Evolutionary conservation across 2,329 filamentous ascomycete genomes (phyloP).

Genomic region (Cadophora malorum): DNA sequence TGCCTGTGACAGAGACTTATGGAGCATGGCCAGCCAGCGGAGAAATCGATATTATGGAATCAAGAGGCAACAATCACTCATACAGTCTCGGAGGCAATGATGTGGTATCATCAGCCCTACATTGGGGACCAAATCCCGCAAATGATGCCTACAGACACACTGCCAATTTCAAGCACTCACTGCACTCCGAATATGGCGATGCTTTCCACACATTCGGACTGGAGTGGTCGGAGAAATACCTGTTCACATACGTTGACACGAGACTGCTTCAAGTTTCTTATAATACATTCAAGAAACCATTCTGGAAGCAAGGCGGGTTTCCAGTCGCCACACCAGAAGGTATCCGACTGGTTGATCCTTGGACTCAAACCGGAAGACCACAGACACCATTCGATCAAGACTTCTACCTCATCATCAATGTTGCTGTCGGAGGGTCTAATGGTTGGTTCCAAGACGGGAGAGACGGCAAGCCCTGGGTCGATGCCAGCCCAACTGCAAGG

Average conservation of each 20-base stretch:
- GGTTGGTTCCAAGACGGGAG: slow-evolving; percentile 57
- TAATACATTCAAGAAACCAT: slow-evolving; percentile 21
- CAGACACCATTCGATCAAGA: slow-evolving; percentile 29
- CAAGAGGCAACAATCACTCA: slow-evolving; percentile 27
- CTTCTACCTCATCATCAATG: slow-evolving; percentile 32
- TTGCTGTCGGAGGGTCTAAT: slow-evolving; percentile 29
- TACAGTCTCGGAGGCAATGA: slow-evolving; percentile 25
- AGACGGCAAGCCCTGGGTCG: slow-evolving; percentile 79
- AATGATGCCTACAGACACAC: slow-evolving; percentile 20
- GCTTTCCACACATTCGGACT: slow-evolving; percentile 25
- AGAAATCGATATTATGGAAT: slow-evolving; percentile 30
- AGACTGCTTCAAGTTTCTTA: slow-evolving; percentile 25
- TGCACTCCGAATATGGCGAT: slow-evolving; percentile 24
- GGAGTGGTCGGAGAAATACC: slow-evolving; percentile 29
- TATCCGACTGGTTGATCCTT: slow-evolving; percentile 25
- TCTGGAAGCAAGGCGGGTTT: slow-evolving; percentile 25
- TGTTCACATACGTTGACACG: slow-evolving; percentile 28
- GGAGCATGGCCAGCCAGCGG: slow-evolving; percentile 27
- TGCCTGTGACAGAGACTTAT: slow-evolving; percentile 24
- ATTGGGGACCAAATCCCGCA: slow-evolving; percentile 25
- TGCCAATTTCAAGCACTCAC: slow-evolving; percentile 18
- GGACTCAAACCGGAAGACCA: slow-evolving; percentile 24
- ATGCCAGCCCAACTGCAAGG: slow-evolving; percentile 68
- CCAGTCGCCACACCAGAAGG: slow-evolving; percentile 20
- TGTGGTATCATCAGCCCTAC: slow-evolving; percentile 17